phyloP scores from a whole-genome alignment of 1,139 yeast species.

The Pichia sp. region DNA sequence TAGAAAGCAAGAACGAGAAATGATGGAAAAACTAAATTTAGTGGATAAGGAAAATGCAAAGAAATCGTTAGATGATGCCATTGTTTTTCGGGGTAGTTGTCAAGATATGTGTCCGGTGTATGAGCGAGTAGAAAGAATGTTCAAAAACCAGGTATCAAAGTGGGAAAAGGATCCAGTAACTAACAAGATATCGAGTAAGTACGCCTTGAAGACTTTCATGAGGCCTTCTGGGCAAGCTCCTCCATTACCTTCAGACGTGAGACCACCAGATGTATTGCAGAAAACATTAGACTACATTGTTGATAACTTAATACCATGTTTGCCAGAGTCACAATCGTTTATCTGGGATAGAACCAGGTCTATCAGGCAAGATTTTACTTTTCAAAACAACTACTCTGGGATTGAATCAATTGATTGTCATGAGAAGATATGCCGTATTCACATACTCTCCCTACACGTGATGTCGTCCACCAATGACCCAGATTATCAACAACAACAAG shows the following conservation, averaged over 20 bases:
- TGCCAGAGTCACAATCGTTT: constrained; percentile 86
- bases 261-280: constrained; percentile 76
- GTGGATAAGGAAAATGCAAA: constrained; percentile 86
- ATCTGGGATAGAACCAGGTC: constrained; percentile 99
- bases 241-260: constrained; percentile 92
- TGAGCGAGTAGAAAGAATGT: constrained; percentile 82
- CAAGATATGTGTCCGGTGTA: constrained; percentile 90
- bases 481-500: constrained; percentile 91
- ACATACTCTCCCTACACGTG: constrained; percentile 69
- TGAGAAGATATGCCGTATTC: constrained; percentile 86
- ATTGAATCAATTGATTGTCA: constrained; percentile 92
- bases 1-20: constrained; percentile 68
- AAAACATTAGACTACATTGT: constrained; percentile 64
- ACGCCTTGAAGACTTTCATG: constrained; percentile 88
- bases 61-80: constrained; percentile 80
- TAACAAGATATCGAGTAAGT: constrained; percentile 52
- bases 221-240: constrained; percentile 99
- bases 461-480: constrained; percentile 69
- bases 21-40: constrained; percentile 75
- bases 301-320: constrained; percentile 49
- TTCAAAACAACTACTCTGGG: constrained; percentile 89
- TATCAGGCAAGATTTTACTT: constrained; percentile 93
- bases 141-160: constrained; percentile 78
- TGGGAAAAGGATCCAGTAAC: constrained; percentile 64
- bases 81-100: constrained; percentile 81